Evolutionary conservation across 176 grass and related monocot species (phyloP).

Genomic region (Raddia distichophylla): DNA sequence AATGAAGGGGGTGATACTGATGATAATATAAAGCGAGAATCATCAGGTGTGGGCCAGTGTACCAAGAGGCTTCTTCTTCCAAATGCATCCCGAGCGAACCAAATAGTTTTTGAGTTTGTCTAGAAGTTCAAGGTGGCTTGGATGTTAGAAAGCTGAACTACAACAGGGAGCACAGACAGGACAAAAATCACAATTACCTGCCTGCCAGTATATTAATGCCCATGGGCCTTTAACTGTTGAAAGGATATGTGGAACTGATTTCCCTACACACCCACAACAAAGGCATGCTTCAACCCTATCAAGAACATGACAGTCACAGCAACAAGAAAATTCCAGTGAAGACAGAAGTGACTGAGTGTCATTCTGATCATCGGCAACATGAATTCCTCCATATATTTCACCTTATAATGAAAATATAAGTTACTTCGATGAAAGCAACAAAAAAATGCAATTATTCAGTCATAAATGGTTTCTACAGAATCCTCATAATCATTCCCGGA

Average conservation of each 20-base stretch:
- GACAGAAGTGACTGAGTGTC: conserved; percentile 66
- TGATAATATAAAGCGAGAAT: conserved; percentile 72
- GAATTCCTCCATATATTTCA: conserved; percentile 87
- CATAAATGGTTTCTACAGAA: neutral
- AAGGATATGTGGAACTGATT: conserved; percentile 62
- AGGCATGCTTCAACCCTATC: conserved; percentile 41
- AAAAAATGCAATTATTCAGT: neutral
- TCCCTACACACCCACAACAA: conserved; percentile 31
- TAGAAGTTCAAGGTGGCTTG: conserved; percentile 39
- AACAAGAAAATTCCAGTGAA: conserved; percentile 70
- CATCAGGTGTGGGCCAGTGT: conserved; percentile 74
- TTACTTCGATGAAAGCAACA: neutral
- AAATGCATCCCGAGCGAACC: conserved; percentile 89
- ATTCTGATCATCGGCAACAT: conserved; percentile 60
- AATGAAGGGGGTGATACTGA: conserved; percentile 67
- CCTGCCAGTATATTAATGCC: conserved; percentile 96
- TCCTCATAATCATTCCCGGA: neutral
- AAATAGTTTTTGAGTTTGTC: conserved; percentile 63
- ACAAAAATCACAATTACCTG: conserved; percentile 48
- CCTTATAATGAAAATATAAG: conserved; percentile 45
- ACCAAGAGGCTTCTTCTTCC: conserved; percentile 91
- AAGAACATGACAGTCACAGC: conserved; percentile 38
- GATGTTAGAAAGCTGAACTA: conserved; percentile 31
- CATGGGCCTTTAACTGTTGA: conserved; percentile 85
- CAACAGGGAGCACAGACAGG: neutral